phyloP scores from a whole-genome alignment of 192 early-diverging fungal genomes.

The Linnemannia exigua region DNA sequence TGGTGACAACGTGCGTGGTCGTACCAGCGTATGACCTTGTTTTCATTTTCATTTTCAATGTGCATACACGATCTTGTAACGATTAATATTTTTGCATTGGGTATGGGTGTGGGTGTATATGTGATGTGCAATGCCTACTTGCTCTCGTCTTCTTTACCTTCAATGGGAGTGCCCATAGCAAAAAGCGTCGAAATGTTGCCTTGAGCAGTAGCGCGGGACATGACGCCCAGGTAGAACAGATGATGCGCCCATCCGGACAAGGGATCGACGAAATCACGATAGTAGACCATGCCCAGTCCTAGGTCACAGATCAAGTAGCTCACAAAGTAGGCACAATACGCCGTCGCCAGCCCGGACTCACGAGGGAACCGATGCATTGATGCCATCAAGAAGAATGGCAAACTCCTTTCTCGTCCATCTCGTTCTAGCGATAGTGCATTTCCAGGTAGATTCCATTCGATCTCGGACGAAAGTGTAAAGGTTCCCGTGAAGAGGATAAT shows the following conservation, averaged over 20 bases:
- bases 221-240: constrained; percentile 30
- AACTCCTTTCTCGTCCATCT: too few relatives aligned
- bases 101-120: too few relatives aligned
- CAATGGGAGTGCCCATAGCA: constrained; percentile 47
- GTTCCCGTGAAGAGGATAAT: constrained; percentile 46
- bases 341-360: constrained; percentile 28
- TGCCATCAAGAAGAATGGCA: background rate
- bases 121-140: too few relatives aligned
- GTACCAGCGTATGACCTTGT: too few relatives aligned
- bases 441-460: constrained; percentile 26
- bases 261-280: constrained; percentile 39
- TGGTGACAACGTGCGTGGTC: background rate
- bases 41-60: background rate
- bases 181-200: constrained; percentile 36
- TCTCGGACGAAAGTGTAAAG: constrained; percentile 35
- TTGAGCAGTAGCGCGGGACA: constrained; percentile 31
- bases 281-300: constrained; percentile 33
- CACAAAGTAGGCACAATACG: constrained; percentile 48
- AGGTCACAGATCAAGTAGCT: constrained; percentile 51
- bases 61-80: background rate
- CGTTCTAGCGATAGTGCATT: background rate
- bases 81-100: background rate
- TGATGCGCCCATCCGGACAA: constrained; percentile 51
- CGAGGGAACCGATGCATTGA: constrained; percentile 35
- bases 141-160: constrained; percentile 24